These are phyloP conservation scores for Trichocladium antarcticum DNA, from an alignment of 495 filamentous ascomycete genomes.

Conservation along the genomic window DNA sequence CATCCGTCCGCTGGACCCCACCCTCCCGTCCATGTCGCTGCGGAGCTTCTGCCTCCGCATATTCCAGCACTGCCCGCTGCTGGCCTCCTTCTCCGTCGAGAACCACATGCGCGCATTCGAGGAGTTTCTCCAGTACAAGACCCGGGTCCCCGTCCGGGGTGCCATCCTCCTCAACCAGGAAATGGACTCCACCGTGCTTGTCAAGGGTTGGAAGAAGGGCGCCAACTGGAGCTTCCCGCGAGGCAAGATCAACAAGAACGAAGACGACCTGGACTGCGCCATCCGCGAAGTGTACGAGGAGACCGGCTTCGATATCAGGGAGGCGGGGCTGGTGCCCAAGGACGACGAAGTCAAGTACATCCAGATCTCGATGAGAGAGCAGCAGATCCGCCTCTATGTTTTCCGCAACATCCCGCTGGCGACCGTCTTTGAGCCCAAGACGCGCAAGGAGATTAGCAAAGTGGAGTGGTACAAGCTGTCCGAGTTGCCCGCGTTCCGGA, in stretches of 20 bases:
- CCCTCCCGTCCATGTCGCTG: constrained; percentile 71
- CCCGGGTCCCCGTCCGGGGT: constrained; percentile 81
- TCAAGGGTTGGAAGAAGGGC: constrained; percentile 95
- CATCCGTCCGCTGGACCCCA: constrained; percentile 78
- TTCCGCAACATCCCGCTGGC: constrained; percentile 79
- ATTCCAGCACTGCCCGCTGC: constrained; percentile 83
- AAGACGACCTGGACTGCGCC: constrained; percentile 84
- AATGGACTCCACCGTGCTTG: constrained; percentile 85
- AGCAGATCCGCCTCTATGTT: constrained; percentile 83
- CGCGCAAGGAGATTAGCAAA: constrained; percentile 92
- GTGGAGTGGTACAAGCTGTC: constrained; percentile 86
- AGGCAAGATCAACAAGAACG: constrained; percentile 95
- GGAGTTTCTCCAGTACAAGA: constrained; percentile 88
- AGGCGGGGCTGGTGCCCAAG: constrained; percentile 59
- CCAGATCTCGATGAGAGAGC: constrained; percentile 78
- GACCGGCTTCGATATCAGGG: constrained; percentile 74
- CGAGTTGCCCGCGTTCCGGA: constrained; percentile 73
- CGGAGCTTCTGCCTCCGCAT: constrained; percentile 75
- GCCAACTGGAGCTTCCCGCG: constrained; percentile 93
- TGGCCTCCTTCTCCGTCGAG: constrained; percentile 66
- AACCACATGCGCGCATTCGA: constrained; percentile 72
- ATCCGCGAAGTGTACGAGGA: constrained; percentile 92
- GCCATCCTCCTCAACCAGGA: constrained; percentile 82
- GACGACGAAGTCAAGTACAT: constrained; percentile 63
- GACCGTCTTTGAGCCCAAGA: constrained; percentile 75